Evolutionary conservation across 352 stramenopile species (phyloP).

Genomic region (Pythium brassicae): DNA sequence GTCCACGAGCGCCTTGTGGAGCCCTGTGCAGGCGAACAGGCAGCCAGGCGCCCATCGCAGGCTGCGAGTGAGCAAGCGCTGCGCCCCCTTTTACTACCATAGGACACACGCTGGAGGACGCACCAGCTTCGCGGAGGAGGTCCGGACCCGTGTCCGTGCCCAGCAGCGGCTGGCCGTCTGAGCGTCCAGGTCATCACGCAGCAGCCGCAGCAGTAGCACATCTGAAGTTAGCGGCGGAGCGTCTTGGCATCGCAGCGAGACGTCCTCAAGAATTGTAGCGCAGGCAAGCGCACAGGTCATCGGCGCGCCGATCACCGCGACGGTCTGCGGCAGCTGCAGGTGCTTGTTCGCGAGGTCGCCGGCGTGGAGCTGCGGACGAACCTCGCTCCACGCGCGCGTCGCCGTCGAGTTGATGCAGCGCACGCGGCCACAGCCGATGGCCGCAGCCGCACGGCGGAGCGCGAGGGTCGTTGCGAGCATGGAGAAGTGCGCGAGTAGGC

Average conservation of each 20-base stretch:
- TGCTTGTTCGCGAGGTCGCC: conserved; percentile 46
- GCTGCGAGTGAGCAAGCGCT: neutral
- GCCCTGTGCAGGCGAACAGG: conserved; percentile 26
- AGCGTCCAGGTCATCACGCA: no score
- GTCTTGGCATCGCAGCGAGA: no score
- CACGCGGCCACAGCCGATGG: conserved; percentile 10
- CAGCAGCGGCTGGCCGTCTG: conserved; percentile 78
- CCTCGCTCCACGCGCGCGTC: conserved; percentile 47
- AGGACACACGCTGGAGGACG: neutral
- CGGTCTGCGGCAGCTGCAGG: conserved; percentile 58
- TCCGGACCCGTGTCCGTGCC: conserved; percentile 77
- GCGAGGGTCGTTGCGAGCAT: conserved; percentile 7
- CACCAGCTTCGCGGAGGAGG: conserved; percentile 60
- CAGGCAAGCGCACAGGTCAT: conserved; percentile 64
- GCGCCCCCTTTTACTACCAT: neutral
- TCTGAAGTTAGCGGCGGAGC: neutral
- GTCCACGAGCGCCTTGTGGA: conserved; percentile 77
- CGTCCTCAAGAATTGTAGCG: no score
- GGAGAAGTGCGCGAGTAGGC: neutral
- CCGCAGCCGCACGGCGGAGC: conserved; percentile 1
- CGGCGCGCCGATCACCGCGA: conserved; percentile 78
- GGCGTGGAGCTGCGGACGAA: conserved; percentile 61
- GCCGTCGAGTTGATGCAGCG: conserved; percentile 53
- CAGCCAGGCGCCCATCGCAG: no score
- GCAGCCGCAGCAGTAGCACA: neutral